These are phyloP conservation scores for Heimioporus sp. DNA, from an alignment of 768 basidiomycete species.

Conservation along the genomic window DNA sequence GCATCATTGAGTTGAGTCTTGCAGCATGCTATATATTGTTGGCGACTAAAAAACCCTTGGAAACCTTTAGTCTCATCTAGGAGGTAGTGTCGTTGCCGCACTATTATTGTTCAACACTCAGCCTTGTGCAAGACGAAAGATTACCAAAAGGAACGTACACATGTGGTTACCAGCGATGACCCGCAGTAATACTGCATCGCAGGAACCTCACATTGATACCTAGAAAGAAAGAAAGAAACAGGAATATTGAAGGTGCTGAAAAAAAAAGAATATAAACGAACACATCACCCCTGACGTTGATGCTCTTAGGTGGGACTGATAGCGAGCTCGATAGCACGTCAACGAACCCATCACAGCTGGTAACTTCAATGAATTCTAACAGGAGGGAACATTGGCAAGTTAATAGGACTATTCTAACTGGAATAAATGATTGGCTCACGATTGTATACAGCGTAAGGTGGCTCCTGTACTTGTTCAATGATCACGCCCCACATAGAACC, in stretches of 20 bases:
- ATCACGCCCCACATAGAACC: slow-evolving; percentile 18
- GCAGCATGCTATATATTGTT: too few species aligned
- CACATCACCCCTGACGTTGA: slow-evolving; percentile 7
- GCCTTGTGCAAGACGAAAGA: background rate
- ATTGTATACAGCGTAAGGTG: slow-evolving; percentile 12
- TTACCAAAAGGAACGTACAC: slow-evolving; percentile 8
- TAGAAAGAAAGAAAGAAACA: background rate
- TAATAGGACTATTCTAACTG: background rate
- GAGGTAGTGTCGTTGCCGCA: slow-evolving; percentile 10
- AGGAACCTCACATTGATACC: slow-evolving; percentile 17
- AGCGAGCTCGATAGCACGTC: slow-evolving; percentile 16
- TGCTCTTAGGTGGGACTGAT: slow-evolving; percentile 14
- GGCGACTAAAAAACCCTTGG: background rate
- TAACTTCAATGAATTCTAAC: slow-evolving; percentile 11
- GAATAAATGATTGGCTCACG: slow-evolving; percentile 2
- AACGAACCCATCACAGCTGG: slow-evolving; percentile 12
- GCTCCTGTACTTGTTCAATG: slow-evolving; percentile 2
- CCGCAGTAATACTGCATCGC: slow-evolving; percentile 8
- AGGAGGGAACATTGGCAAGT: background rate
- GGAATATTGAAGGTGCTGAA: background rate
- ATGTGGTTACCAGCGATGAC: slow-evolving; percentile 7
- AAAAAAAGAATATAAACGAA: slow-evolving; percentile 2
- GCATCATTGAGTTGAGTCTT: too few species aligned
- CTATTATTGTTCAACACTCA: background rate
- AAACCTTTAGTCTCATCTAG: background rate